Base-by-base conservation (phyloP, 75 land plant species). In the Sequoia sempervirens region DNA sequence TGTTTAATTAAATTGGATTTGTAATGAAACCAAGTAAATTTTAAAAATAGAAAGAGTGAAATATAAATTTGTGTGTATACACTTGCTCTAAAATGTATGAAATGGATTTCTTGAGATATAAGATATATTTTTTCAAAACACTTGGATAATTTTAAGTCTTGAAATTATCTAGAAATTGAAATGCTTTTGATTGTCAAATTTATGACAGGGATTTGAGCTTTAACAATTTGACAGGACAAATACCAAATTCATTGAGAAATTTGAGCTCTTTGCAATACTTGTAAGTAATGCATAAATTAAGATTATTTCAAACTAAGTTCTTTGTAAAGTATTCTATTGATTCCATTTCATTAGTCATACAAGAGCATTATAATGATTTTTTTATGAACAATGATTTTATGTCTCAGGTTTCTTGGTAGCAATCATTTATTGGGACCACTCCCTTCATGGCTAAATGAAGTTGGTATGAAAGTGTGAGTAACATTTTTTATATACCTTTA, bases 171-270 rank as follows among this genome's bases (percentile, higher is more conserved):
- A 72, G 5, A 72, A 34, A 36, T 38, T 38, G 8, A 74, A 17
- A 18, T 37, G 0, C 76, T 74, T 70, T 74, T 36, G 15, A 36
- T 17, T 74, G 37, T 74, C 14, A 37, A 73, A 73, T 74, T 18
- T 38, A 8, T 74, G 43, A 38, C 43, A 74, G 76, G 76, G 76
- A 74, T 74, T 74, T 74, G 76, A 74, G 76, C 76, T 74, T 74
- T 74, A 74, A 74, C 4, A 74, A 37, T 74, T 74, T 74, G 40
- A 74, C 23, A 5, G 76, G 76, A 74, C 76, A 74, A 37, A 74
- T 74, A 36, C 76, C 76, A 74, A 2, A 74, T 74, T 74, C 76
- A 17, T 74, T 74, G 2, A 74, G 76, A 74, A 74, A 74, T 7
- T 17, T 18, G 41, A 74, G 41, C 76, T 74, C 43, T 74, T 38